Evolutionary conservation across 345 rosid genomes (phyloP).

Genomic region (Acer saccharum): DNA sequence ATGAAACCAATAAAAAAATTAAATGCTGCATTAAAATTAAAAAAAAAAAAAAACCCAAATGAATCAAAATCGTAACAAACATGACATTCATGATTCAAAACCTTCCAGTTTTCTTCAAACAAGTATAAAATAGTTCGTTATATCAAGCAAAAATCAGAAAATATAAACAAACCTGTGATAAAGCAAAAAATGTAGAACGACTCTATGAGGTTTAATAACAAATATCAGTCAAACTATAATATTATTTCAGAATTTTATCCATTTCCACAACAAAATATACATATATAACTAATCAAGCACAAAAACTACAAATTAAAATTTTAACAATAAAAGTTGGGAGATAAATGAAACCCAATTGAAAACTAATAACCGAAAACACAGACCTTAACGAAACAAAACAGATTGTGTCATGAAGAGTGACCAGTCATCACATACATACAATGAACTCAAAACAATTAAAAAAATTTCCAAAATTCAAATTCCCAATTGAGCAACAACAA

Average conservation of each 20-base stretch:
- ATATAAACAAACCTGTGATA: background rate
- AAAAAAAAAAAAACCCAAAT: too few relatives aligned
- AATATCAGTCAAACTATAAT: too few relatives aligned
- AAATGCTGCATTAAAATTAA: background rate
- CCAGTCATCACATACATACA: background rate
- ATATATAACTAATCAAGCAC: background rate
- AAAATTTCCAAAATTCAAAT: background rate
- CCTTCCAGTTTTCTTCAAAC: background rate
- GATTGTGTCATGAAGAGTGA: background rate
- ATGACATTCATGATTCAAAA: background rate
- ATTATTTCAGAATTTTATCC: background rate
- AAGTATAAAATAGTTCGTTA: background rate
- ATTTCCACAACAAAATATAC: background rate
- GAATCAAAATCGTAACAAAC: background rate
- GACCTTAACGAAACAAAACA: background rate
- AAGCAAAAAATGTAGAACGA: background rate
- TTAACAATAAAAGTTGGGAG: background rate
- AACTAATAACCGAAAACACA: background rate
- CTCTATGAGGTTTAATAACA: too few relatives aligned
- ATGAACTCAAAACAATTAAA: too few relatives aligned
- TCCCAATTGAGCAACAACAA: background rate
- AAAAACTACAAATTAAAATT: background rate
- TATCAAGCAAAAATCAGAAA: too few relatives aligned
- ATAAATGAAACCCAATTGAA: background rate
- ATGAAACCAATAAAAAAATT: background rate